phyloP scores from a whole-genome alignment of 116 monocot genomes.

The Iris pallida region DNA sequence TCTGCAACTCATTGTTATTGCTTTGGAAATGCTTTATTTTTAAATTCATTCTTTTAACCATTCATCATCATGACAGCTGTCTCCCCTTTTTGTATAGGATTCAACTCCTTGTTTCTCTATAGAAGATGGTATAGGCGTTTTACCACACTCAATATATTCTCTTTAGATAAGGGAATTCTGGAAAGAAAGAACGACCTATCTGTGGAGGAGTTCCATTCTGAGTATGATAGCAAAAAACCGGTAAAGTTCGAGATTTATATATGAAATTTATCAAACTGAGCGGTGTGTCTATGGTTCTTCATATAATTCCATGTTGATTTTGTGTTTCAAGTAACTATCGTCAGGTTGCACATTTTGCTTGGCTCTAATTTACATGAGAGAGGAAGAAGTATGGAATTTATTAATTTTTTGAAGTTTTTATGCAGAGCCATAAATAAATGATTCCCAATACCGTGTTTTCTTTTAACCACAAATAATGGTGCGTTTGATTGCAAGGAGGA shows the following conservation, averaged over 20 bases:
- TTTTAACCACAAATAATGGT: too few relatives aligned
- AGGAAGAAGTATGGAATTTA: too few relatives aligned
- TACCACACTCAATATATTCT: constrained; percentile 60
- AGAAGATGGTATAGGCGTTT: constrained; percentile 91
- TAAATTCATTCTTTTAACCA: neutral
- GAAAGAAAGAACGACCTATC: constrained; percentile 62
- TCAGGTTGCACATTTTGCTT: too few relatives aligned
- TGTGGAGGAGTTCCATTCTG: constrained; percentile 49
- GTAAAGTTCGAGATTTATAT: constrained; percentile 22
- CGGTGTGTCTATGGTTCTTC: too few relatives aligned
- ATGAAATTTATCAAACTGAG: too few relatives aligned
- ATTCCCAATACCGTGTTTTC: too few relatives aligned
- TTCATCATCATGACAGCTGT: neutral
- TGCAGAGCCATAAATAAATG: too few relatives aligned
- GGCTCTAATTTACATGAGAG: too few relatives aligned
- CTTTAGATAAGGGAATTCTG: constrained; percentile 37
- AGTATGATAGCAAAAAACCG: constrained; percentile 62
- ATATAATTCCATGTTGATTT: too few relatives aligned
- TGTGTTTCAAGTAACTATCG: too few relatives aligned
- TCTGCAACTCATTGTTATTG: constrained; percentile 4
- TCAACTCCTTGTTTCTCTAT: constrained; percentile 73
- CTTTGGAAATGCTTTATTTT: neutral
- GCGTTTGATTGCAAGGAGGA: too few relatives aligned
- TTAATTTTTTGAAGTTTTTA: too few relatives aligned
- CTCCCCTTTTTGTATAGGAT: constrained; percentile 46